A percentile compares a stretch with the other conserved stretches of the same genome.
phyloP scores from a whole-genome alignment of 495 filamentous ascomycete species.

The Aspergillus diversus region DNA sequence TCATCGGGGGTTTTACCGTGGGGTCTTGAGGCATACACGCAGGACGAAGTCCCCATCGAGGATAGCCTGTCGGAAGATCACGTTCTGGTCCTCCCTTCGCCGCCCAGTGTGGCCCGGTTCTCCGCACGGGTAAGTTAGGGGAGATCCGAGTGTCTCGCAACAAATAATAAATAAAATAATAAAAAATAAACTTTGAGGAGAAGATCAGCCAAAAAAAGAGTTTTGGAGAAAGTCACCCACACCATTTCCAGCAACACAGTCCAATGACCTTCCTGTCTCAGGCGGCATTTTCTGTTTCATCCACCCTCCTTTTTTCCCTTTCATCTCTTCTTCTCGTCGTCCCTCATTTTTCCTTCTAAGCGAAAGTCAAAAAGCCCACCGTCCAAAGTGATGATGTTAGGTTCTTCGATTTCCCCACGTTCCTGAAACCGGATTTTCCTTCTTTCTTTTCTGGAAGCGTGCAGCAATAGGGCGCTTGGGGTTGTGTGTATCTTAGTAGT shows the following conservation, averaged over 20 bases:
- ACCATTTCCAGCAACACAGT: too few relatives aligned
- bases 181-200: neutral
- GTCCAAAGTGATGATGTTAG: too few relatives aligned
- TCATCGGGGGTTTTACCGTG: slow-evolving; percentile 15
- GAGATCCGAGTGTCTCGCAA: neutral
- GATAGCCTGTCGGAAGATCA: slow-evolving; percentile 15
- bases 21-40: slow-evolving; percentile 7
- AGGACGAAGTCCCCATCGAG: neutral
- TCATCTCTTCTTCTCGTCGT: neutral
- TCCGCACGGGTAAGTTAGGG: slow-evolving; percentile 5
- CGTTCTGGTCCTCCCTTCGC: slow-evolving; percentile 15
- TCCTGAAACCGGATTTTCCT: too few relatives aligned
- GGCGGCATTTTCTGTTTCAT: neutral
- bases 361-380: neutral
- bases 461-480: too few relatives aligned
- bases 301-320: neutral
- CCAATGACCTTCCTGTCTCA: too few relatives aligned
- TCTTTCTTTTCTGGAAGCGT: too few relatives aligned
- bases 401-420: too few relatives aligned
- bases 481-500: neutral
- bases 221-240: too few relatives aligned
- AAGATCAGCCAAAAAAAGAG: neutral
- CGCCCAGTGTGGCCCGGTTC: slow-evolving; percentile 11
- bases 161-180: neutral
- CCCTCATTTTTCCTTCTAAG: neutral